Evolutionary conservation across 306 rosid genomes (phyloP), one percentile per base, ranked within the genome.

Genomic region (Inga oerstediana): DNA sequence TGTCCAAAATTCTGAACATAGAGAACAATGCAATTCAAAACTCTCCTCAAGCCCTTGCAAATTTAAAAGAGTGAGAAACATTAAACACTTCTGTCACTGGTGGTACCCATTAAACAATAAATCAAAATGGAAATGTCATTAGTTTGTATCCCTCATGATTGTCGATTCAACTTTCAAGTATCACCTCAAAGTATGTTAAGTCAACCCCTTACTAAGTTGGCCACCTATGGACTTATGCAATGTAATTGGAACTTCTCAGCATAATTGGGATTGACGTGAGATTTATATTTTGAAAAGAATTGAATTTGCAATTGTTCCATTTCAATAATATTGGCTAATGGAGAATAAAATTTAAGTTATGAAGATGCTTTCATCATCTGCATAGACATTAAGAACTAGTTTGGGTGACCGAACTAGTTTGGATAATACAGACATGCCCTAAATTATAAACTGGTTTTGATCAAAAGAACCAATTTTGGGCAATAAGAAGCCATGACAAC

Each of bases 21-120:
- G 64, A 62, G 65, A 34, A 80, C 70, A 66, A 48, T 46, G 89
- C 81, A 61, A 81, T 61, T 77, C 49, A 83, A 66, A 80, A 71
- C 62, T 49, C 58, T 30, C 20, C 44, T 7, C 14, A 62, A 8
- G 79, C 70, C 66, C 51, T 76, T 13, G 54, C 64, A 51, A 65
- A 83, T 64, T 79, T 83, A 9, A 68, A 9, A 19, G 51, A 69
- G 74, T 39, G 3, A 9, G 74, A 39, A 69, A 69, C 34, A 69
- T 69, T 3, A 58, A 37, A 59, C 62, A 16, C 34, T 49, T 62
- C 5, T 62, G 32, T 74, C 44, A 27, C 39, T n/a, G 62, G 13
- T 58, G 22, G 15, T 71, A 72, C 61, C 58, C 76, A 59, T 45
- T 35, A 59, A 59, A 80, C 24, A 77, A 39, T 61, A 77, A 77